Base-by-base conservation (phyloP, 2,329 filamentous ascomycete genomes). In the Fusarium luffae region DNA sequence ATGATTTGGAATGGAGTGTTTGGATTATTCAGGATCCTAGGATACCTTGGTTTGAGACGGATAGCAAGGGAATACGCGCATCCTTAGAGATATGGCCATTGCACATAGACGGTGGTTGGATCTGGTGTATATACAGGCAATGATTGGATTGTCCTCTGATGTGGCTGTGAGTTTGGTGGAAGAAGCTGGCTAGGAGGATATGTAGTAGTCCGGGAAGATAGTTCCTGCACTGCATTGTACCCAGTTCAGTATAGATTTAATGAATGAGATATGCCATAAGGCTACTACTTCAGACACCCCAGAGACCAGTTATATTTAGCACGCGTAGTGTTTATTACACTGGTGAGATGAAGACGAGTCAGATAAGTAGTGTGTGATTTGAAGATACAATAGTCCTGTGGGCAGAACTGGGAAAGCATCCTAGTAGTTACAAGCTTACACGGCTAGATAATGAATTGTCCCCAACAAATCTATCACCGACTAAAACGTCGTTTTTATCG, bases 1-100 rank as follows among this genome's bases (percentile, higher is more conserved):
- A 60, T 65, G 68, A 70, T 71, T 71, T 71, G 59, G 55, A 52
- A 68, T 59, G 52, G 68, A 70, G 68, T 55, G 54, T 41, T 56
- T 47, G 58, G 63, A 42, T 49, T 69, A 28, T 47, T 51, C 50
- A 47, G 64, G 54, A 37, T 18, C 49, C 23, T 43, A 42, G 54
- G 40, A 57, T 66, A 64, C 67, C 55, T 59, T 44, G 37, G 34
- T 28, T 54, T 49, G 42, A 67, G 34, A 55, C 54, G 32, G 48
- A 68, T 48, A 60, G 57, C 50, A 66, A 48, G 63, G 64, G 43
- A 54, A 43, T 63, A 48, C 40, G 40, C 30, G 50, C 50, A 59
- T 68, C 54, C 48, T 70, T 70, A 70, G 68, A 70, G 68, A 70
- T 50, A 71, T 65, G 63, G 51, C 43, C 41, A 50, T 41, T 32